phyloP scores from a whole-genome alignment of 78 protist species.

The Dictyostelium firmibasis region DNA sequence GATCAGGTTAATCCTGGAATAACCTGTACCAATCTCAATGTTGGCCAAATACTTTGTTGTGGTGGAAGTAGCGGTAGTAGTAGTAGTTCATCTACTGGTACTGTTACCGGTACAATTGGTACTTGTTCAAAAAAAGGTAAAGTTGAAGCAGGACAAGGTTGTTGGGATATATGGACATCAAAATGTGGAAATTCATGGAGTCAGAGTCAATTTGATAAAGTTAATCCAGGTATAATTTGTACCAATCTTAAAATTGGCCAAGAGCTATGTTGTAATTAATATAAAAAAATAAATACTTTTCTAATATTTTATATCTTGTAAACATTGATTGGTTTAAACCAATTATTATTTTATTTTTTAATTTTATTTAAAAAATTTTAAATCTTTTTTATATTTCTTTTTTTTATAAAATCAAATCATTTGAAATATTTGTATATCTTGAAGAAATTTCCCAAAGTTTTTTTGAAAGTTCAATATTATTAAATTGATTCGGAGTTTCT shows the following conservation, averaged over 20 bases:
- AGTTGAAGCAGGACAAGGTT: conserved; percentile 11
- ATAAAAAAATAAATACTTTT: too few relatives aligned
- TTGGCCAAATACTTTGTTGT: conserved; percentile 17
- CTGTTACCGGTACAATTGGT: conserved; percentile 16
- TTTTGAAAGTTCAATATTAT: not conserved
- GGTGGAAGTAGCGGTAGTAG: too few relatives aligned
- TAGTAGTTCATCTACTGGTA: not conserved
- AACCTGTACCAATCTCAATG: not conserved
- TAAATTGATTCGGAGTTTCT: not conserved
- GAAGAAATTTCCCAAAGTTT: not conserved
- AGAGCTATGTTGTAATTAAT: conserved; percentile 18
- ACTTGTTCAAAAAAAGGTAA: not conserved
- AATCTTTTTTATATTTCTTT: too few relatives aligned
- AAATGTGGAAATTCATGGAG: conserved; percentile 6
- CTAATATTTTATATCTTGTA: too few relatives aligned
- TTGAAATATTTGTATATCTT: not conserved
- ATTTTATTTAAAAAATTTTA: too few relatives aligned
- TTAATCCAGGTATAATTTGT: conserved; percentile 16
- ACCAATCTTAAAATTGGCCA: not conserved
- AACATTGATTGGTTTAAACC: too few relatives aligned
- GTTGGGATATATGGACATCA: not conserved
- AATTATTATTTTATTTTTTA: too few relatives aligned
- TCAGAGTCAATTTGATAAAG: not conserved
- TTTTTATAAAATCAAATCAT: not conserved
- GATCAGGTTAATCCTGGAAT: not conserved